Conservation (phyloP, 306 rosid species). For the Pueraria montana region DNA sequence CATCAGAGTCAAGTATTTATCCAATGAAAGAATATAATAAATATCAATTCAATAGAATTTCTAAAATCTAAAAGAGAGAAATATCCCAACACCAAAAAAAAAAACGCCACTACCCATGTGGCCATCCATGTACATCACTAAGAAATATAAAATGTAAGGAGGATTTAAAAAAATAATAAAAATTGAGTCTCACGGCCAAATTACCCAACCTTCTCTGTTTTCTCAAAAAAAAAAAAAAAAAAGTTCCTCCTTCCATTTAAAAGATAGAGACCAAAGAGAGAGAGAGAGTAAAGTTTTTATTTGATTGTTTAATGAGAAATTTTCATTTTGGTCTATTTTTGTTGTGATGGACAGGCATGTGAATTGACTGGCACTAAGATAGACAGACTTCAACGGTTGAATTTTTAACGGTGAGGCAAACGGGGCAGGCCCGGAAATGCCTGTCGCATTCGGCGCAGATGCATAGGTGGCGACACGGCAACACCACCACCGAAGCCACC, state of each 20-base stretch:
- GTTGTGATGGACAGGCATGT: conserved; percentile 48
- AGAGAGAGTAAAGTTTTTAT: neutral
- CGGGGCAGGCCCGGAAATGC: conserved; percentile 74
- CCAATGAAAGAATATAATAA: conserved; percentile 68
- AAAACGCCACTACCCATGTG: conserved; percentile 59
- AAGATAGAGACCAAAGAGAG: neutral
- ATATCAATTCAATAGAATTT: conserved; percentile 63
- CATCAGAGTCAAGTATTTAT: conserved; percentile 24
- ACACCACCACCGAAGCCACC: conserved; percentile 76
- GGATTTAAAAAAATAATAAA: neutral
- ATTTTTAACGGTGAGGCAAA: conserved; percentile 72
- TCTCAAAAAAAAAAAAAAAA: neutral
- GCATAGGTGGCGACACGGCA: conserved; percentile 92
- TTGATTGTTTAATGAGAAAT: neutral
- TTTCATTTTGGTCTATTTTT: neutral
- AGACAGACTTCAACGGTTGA: conserved; percentile 79
- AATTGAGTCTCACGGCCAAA: neutral
- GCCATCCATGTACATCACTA: conserved; percentile 70
- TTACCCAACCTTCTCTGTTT: neutral
- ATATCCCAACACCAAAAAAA: neutral
- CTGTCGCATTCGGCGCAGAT: conserved; percentile 78
- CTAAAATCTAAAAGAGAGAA: conserved; percentile 31
- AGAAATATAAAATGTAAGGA: conserved; percentile 26
- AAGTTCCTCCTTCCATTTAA: neutral
- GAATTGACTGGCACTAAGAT: conserved; percentile 56